A percentile compares a stretch with the other conserved stretches of the same genome.
Conservation (phyloP, 2,329 filamentous ascomycete genomes). For the Aspergillus ustus region DNA sequence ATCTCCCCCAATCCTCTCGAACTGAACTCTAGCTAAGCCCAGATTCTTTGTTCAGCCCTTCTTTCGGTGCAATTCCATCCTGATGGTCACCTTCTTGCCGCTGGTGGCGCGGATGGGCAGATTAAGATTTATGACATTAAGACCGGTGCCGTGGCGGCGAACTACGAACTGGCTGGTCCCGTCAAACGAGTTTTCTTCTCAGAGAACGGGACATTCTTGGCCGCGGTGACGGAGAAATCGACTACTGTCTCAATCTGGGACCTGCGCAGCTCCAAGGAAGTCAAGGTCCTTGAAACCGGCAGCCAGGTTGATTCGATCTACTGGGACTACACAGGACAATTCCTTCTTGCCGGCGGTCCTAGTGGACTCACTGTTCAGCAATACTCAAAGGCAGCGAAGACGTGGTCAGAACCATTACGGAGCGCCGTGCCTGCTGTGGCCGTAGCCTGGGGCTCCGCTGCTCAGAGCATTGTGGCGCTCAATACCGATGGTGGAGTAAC, state of each 20-base stretch:
- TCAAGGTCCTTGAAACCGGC: constrained; percentile 86
- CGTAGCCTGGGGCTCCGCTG: constrained; percentile 77
- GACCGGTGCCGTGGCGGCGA: constrained; percentile 74
- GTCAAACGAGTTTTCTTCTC: constrained; percentile 83
- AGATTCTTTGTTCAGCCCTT: constrained; percentile 58
- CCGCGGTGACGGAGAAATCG: constrained; percentile 77
- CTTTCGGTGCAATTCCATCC: constrained; percentile 87
- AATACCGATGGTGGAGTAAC: constrained; percentile 76
- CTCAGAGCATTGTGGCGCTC: constrained; percentile 74
- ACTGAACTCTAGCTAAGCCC: constrained; percentile 2
- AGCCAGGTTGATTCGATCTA: constrained; percentile 74
- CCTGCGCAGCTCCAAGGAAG: constrained; percentile 79
- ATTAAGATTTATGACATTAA: constrained; percentile 90
- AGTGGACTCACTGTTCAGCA: constrained; percentile 85
- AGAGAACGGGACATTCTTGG: constrained; percentile 96
- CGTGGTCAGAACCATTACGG: constrained; percentile 84
- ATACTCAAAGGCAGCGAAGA: constrained; percentile 84
- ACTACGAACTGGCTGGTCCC: constrained; percentile 68
- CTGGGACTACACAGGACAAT: constrained; percentile 97
- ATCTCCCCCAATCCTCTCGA: not conserved
- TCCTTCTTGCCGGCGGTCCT: constrained; percentile 78
- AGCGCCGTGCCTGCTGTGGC: constrained; percentile 74
- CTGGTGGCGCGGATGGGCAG: constrained; percentile 76
- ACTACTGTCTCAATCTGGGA: constrained; percentile 86
- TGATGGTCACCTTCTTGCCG: constrained; percentile 91